A percentile compares a stretch with the other conserved stretches of the same genome.
phyloP scores from a whole-genome alignment of 1,284 basidiomycete species.

The Afroboletus lepidellus region DNA sequence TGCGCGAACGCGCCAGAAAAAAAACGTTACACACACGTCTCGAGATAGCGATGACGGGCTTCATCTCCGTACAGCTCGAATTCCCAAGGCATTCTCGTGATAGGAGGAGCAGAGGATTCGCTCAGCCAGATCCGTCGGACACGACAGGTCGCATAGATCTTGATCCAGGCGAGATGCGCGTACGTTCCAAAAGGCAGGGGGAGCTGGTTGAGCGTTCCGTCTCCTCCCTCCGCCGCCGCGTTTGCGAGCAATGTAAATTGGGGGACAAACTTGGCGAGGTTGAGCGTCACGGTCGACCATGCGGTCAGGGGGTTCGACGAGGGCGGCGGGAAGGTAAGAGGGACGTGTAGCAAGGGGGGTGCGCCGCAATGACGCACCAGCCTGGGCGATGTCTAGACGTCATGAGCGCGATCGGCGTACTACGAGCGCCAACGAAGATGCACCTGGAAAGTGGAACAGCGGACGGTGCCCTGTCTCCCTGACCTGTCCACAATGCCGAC shows the following conservation, averaged over 20 bases:
- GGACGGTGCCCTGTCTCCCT: slow-evolving; percentile 59
- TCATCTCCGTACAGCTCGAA: slow-evolving; percentile 54
- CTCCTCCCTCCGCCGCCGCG: slow-evolving; percentile 22
- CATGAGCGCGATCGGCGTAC: slow-evolving; percentile 7
- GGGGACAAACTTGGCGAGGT: slow-evolving; percentile 60
- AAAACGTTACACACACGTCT: slow-evolving; percentile 16
- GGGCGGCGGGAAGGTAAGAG: slow-evolving; percentile 60
- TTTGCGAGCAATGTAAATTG: slow-evolving; percentile 55
- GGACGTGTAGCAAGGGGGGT: slow-evolving; percentile 68
- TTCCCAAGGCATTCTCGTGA: slow-evolving; percentile 62
- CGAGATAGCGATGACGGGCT: slow-evolving; percentile 9
- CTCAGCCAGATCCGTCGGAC: slow-evolving; percentile 79
- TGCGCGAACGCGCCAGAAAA: slow-evolving; percentile 19
- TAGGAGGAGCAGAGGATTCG: slow-evolving; percentile 49
- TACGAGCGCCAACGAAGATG: slow-evolving; percentile 8
- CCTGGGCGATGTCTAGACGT: slow-evolving; percentile 53
- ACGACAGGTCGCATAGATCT: slow-evolving; percentile 80
- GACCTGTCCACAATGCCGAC: slow-evolving; percentile 68
- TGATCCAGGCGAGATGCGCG: slow-evolving; percentile 67
- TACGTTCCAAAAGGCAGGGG: slow-evolving; percentile 57
- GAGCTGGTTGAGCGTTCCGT: slow-evolving; percentile 16
- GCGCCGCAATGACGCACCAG: slow-evolving; percentile 41
- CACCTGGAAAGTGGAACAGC: slow-evolving; percentile 84
- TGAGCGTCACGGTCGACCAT: slow-evolving; percentile 67
- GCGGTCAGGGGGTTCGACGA: slow-evolving; percentile 60